Evolutionary conservation across 2,329 filamentous ascomycete genomes (phyloP).

Genomic region (Xylaria sp.): DNA sequence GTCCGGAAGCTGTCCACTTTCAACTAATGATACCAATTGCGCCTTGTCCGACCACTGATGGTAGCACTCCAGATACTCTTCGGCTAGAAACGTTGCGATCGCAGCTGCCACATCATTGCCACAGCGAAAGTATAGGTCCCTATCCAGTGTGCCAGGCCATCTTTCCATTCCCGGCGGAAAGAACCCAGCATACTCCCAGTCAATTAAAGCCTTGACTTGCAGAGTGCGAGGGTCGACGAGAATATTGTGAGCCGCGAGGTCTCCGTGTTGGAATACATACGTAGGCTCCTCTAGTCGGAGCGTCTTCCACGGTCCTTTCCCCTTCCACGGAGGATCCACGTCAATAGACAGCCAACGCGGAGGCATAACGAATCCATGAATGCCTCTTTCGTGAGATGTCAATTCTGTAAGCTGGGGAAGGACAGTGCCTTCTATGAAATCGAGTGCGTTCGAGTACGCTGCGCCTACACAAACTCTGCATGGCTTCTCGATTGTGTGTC

Average conservation of each 20-base stretch:
- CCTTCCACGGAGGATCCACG: not conserved
- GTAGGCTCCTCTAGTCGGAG: constrained; percentile 1
- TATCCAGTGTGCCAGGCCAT: not conserved
- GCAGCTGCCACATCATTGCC: not conserved
- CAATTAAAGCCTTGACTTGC: not conserved
- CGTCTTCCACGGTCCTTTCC: not conserved
- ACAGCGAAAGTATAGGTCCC: not conserved
- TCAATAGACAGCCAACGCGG: not conserved
- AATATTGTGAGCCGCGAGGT: constrained; percentile 3
- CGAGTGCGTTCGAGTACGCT: not conserved
- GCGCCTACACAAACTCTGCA: not conserved
- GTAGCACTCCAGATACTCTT: constrained; percentile 5
- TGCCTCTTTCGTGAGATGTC: not conserved
- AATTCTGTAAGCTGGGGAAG: not conserved
- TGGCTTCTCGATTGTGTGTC: not conserved
- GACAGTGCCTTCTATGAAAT: not conserved
- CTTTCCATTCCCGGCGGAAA: constrained; percentile 1
- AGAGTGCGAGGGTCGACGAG: not conserved
- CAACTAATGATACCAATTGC: not conserved
- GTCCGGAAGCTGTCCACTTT: constrained; percentile 5
- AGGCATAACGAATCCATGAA: constrained; percentile 1
- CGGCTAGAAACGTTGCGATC: not conserved
- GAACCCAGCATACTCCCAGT: not conserved
- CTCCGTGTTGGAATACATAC: constrained; percentile 1
- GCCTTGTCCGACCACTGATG: constrained; percentile 1